Evolutionary conservation across 2,329 filamentous ascomycete genomes (phyloP), one percentile per base, ranked within the genome.

Genomic region (Metarhizium brunneum): DNA sequence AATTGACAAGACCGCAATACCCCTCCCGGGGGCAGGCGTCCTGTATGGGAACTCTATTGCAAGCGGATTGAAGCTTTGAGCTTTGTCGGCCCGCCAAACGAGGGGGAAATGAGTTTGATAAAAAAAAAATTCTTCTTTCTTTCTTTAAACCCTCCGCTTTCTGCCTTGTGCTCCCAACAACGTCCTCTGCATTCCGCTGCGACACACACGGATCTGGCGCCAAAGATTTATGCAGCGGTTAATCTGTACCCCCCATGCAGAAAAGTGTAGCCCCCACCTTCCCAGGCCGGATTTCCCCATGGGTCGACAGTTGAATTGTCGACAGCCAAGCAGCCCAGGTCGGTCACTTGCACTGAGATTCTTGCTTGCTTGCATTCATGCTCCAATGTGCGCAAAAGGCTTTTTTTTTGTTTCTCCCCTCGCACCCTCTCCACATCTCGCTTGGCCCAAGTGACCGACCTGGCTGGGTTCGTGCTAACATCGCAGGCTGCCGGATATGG

Each of bases 221-320:
- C 51, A 53, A 47, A 40, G 42, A 38, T 30, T 53, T 36, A 20
- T 53, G 51, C 51, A 53, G 51, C 42, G 45, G 50, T 51, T 18
- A 43, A 52, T 52, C 50, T 52, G 25, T 45, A 52, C 32, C 18
- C 25, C 38, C 50, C 40, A 47, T 53, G 51, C 42, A 47, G 25
- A 30, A 40, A n/a, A 14, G 6, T 20, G 20, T n/a, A 47, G 40
- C 42, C 51, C 51, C 51, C 51, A 53, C 51, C 51, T 53, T 53
- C 51, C 42, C 35, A 20, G 25, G n/a, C 51, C 42, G 29, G 51
- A 16, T 32, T 45, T 53, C 51, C 42, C 40, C 40, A 47, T 20
- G 42, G 40, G 30, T 16, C 40, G 45, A 25, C 20, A 25, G 25
- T 4, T 30, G 51, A 47, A 8, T 45, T 20, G n/a, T 45, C 38